Evolutionary conservation across 2,329 filamentous ascomycete species (phyloP).

Genomic region (Dothideomycetidae sp.): DNA sequence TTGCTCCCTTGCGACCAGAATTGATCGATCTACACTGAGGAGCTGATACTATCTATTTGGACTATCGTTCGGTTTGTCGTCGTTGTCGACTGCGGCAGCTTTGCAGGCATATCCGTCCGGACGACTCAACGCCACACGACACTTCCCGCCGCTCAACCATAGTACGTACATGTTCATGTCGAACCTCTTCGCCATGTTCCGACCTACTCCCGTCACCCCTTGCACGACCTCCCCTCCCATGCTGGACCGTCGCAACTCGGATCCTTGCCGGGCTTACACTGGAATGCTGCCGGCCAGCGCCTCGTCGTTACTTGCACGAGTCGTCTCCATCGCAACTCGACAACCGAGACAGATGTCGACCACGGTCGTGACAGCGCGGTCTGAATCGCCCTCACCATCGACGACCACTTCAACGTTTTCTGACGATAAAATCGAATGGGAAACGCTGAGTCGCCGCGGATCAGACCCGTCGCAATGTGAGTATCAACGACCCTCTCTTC

Average conservation of each 20-base stretch:
- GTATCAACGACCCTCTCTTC: slow-evolving; percentile 11
- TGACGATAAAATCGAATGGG: slow-evolving; percentile 9
- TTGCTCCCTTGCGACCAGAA: too few species aligned
- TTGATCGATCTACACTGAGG: too few species aligned
- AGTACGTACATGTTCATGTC: slow-evolving; percentile 6
- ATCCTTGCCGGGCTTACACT: slow-evolving; percentile 5
- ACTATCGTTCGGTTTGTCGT: too few species aligned
- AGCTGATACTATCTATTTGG: too few species aligned
- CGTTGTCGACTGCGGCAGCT: too few species aligned
- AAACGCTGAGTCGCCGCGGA: slow-evolving; percentile 6
- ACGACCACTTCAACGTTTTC: slow-evolving; percentile 1
- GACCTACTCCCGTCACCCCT: slow-evolving; percentile 8
- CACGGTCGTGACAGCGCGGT: not conserved
- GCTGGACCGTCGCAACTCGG: slow-evolving; percentile 10
- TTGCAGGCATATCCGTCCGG: not conserved
- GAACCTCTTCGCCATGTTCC: slow-evolving; percentile 9
- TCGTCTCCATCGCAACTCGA: slow-evolving; percentile 6
- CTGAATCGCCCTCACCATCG: slow-evolving; percentile 3
- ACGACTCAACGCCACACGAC: not conserved
- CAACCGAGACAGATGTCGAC: slow-evolving; percentile 1
- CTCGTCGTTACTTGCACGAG: slow-evolving; percentile 4
- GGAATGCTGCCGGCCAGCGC: slow-evolving; percentile 1
- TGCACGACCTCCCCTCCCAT: slow-evolving; percentile 5
- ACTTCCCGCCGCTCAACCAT: not conserved
- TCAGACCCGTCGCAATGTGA: slow-evolving; percentile 6